Evolutionary conservation across 2,329 filamentous ascomycete species (phyloP), one percentile per base, ranked within the genome.

Genomic region (Lachnellula subtilissima): DNA sequence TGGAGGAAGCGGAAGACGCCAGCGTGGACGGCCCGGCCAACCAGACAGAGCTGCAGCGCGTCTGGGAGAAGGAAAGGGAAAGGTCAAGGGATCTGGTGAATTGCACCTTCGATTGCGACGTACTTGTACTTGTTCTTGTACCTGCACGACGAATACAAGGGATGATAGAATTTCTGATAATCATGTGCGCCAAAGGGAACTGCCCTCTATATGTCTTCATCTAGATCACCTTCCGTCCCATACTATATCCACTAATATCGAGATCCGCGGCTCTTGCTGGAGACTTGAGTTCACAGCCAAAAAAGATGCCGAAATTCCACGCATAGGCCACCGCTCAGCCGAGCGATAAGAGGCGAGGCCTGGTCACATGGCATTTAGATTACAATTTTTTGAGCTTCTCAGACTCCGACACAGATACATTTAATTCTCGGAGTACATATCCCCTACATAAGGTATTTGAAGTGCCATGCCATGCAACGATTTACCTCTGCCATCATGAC

Each of bases 401-500:
- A 22, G 22, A 22, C 22, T 22, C 22, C n/a, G 22, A 25, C 45
- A 15, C 19, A 22, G n/a, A 47, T 47, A 22, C 2, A 2, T 22
- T 22, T 22, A 22, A 3, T 22, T 22, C 3, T 22, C 22, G 22
- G 22, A 22, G 22, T 22, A 5, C n/a, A 28, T 36, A 25, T 22
- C 45, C 23, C 45, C 19, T 47, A 28, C 28, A 8, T 9, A 9
- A 28, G 7, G 9, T 28, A 28, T 9, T 9, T 17, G 37, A n/a
- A 45, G n/a, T 56, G 57, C 55, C 23, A 70, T 69, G 67, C 55
- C 58, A 70, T 70, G 69, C 64, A 64, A 54, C 67, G 68, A 39
- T 48, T 69, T 39, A 54, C 79, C 50, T 75, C 75, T 72, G 73
- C 76, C 72, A 76, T 74, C 70, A 89, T 88, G 83, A 77, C 80